A percentile compares a stretch with the other conserved stretches of the same genome.
phyloP scores from a whole-genome alignment of 2,329 filamentous ascomycete species.

The Pseudocercospora ulei region DNA sequence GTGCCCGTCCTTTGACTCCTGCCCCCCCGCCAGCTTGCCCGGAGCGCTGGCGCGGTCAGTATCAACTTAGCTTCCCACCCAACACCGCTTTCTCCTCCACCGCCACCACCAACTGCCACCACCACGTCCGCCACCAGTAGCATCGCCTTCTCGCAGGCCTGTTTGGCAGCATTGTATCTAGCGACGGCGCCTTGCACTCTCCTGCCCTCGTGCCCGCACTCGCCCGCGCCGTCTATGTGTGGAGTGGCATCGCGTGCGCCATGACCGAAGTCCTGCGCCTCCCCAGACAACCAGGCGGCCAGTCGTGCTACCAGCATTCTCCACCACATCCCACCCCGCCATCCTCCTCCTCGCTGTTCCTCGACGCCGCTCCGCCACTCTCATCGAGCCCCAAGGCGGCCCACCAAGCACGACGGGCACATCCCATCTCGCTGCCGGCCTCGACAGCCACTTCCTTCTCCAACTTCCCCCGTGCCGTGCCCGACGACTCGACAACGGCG shows the following conservation, averaged over 20 bases:
- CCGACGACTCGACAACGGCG: slow-evolving; percentile 45
- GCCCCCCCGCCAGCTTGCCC: slow-evolving; percentile 3
- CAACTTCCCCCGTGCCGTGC: slow-evolving; percentile 39
- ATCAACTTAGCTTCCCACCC: slow-evolving; percentile 6
- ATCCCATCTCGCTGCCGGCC: slow-evolving; percentile 23
- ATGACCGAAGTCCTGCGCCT: slow-evolving; percentile 41
- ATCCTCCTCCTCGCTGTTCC: slow-evolving; percentile 40
- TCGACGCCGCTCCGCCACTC: slow-evolving; percentile 30
- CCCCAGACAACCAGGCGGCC: slow-evolving; percentile 37
- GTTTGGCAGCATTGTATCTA: background rate
- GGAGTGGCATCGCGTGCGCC: slow-evolving; percentile 12
- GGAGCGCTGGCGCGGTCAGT: too few relatives aligned
- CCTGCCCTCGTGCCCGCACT: background rate
- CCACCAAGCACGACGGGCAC: slow-evolving; percentile 32
- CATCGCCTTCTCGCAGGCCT: background rate
- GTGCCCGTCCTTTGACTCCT: too few relatives aligned
- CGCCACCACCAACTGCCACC: background rate
- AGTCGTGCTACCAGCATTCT: slow-evolving; percentile 37
- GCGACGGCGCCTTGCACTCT: slow-evolving; percentile 9
- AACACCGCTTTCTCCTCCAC: background rate
- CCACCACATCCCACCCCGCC: slow-evolving; percentile 37
- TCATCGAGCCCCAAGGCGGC: slow-evolving; percentile 31
- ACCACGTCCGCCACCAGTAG: background rate
- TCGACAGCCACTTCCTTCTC: slow-evolving; percentile 32
- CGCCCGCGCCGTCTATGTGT: slow-evolving; percentile 15